Evolutionary conservation across 495 filamentous ascomycete genomes (phyloP).

Genomic region (Penicillium longicatenatum): DNA sequence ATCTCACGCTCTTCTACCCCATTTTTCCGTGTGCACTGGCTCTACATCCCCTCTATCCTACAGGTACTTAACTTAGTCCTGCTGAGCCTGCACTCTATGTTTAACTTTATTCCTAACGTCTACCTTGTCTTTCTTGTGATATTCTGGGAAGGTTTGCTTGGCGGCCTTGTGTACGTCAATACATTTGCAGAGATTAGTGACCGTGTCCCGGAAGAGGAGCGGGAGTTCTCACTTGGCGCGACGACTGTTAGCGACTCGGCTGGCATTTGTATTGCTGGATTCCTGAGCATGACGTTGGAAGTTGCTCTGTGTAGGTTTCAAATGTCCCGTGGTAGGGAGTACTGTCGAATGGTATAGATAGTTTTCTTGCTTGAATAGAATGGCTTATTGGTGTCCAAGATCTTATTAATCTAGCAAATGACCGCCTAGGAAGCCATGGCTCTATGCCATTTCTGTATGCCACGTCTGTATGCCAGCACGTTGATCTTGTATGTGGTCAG

Average conservation of each 20-base stretch:
- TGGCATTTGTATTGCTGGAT: constrained; percentile 87
- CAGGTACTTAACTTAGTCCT: constrained; percentile 78
- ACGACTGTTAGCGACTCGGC: constrained; percentile 90
- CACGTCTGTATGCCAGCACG: no score
- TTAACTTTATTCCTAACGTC: constrained; percentile 77
- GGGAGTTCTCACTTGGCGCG: constrained; percentile 88
- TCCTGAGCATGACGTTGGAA: constrained; percentile 85
- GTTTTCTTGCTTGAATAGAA: neutral
- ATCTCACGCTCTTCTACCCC: constrained; percentile 87
- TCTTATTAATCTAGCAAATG: no score
- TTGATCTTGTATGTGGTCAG: no score
- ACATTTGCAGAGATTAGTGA: constrained; percentile 93
- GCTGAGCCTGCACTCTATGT: constrained; percentile 73
- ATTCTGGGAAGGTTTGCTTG: constrained; percentile 96
- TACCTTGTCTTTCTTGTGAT: constrained; percentile 79
- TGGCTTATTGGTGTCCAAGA: neutral
- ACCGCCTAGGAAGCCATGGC: no score
- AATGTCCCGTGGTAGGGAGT: constrained; percentile 72
- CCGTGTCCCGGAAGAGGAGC: constrained; percentile 68
- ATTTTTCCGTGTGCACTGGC: constrained; percentile 75
- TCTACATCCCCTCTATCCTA: constrained; percentile 83
- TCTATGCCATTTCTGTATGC: no score
- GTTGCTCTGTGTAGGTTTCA: constrained; percentile 81
- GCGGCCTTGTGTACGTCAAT: constrained; percentile 90
- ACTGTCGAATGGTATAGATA: constrained; percentile 56